Percentiles rank a stretch among this genome's conserved stretches.
phyloP scores from a whole-genome alignment of 192 early-diverging fungal genomes.

The Lobosporangium transversale region DNA sequence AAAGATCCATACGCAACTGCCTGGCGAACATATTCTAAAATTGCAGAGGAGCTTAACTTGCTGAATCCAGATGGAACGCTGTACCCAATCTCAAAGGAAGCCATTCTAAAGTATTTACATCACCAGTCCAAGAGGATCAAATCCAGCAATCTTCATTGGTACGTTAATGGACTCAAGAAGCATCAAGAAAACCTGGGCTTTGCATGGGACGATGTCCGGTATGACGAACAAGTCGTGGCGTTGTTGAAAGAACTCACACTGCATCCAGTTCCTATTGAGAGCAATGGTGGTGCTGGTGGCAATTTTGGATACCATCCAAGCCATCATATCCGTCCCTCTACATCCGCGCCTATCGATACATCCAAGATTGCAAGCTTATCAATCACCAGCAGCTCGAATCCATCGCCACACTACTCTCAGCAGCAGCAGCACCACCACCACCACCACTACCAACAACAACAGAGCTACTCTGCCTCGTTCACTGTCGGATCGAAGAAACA shows the following conservation, averaged over 20 bases:
- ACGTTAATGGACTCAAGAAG: slow-evolving; percentile 52
- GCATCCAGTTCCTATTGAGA: slow-evolving; percentile 36
- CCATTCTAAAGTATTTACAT: slow-evolving; percentile 45
- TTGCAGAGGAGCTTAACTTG: slow-evolving; percentile 44
- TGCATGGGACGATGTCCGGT: slow-evolving; percentile 46
- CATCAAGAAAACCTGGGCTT: slow-evolving; percentile 50
- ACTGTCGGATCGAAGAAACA: slow-evolving; percentile 7
- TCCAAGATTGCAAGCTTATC: slow-evolving; percentile 27
- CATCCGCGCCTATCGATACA: slow-evolving; percentile 25
- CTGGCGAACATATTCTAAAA: slow-evolving; percentile 50
- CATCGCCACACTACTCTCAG: slow-evolving; percentile 2
- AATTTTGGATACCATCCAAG: neutral
- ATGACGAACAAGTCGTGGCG: slow-evolving; percentile 47
- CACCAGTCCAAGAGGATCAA: slow-evolving; percentile 50
- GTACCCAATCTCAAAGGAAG: slow-evolving; percentile 49
- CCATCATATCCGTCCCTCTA: neutral
- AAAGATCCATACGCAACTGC: slow-evolving; percentile 52
- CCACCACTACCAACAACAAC: slow-evolving; percentile 8
- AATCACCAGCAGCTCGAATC: slow-evolving; percentile 5
- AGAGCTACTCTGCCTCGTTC: slow-evolving; percentile 4
- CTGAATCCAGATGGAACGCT: slow-evolving; percentile 44
- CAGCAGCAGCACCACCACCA: slow-evolving; percentile 3
- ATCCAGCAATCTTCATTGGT: slow-evolving; percentile 52
- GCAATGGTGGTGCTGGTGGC: neutral
- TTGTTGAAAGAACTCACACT: slow-evolving; percentile 47